Percentiles rank a stretch among this genome's conserved stretches.
Conservation (phyloP, 1,284 basidiomycete species). For the Quambalaria eucalypti region DNA sequence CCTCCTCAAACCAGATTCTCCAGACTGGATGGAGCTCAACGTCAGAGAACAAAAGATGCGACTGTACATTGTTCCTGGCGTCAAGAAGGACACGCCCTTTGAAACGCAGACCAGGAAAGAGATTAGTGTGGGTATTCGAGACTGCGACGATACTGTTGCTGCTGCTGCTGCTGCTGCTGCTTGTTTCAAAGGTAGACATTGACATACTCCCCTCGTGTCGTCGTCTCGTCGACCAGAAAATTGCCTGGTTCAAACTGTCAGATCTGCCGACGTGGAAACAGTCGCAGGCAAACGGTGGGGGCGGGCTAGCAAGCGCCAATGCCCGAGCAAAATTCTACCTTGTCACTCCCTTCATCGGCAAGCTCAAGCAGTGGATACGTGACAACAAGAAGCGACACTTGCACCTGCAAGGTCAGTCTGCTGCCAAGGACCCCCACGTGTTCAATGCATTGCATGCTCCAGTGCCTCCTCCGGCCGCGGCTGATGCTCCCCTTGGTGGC, state of each 20-base stretch:
- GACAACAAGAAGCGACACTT: constrained; percentile 27
- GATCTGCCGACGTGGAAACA: constrained; percentile 91
- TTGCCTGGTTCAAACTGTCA: constrained; percentile 84
- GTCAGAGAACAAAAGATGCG: constrained; percentile 83
- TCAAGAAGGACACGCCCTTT: constrained; percentile 83
- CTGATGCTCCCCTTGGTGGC: constrained; percentile 18
- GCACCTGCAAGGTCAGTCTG: constrained; percentile 5
- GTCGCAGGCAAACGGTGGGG: constrained; percentile 53
- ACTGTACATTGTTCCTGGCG: constrained; percentile 78
- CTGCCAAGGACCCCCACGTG: constrained; percentile 2
- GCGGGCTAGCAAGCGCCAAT: constrained; percentile 44
- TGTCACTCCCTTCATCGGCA: constrained; percentile 78
- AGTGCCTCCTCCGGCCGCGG: constrained; percentile 10
- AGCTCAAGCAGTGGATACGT: constrained; percentile 42
- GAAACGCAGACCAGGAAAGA: constrained; percentile 92
- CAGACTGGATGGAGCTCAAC: constrained; percentile 69
- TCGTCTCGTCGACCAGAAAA: too few relatives aligned
- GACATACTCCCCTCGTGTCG: too few relatives aligned
- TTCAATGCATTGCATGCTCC: constrained; percentile 8
- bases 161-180: background rate
- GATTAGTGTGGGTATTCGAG: constrained; percentile 90
- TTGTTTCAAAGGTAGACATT: background rate
- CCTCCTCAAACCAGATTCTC: constrained; percentile 28
- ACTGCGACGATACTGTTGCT: background rate
- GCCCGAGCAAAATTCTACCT: constrained; percentile 70